Evolutionary conservation across 768 basidiomycete genomes (phyloP), one percentile per base, ranked within the genome.

Genomic region (Cytidiella melzeri): DNA sequence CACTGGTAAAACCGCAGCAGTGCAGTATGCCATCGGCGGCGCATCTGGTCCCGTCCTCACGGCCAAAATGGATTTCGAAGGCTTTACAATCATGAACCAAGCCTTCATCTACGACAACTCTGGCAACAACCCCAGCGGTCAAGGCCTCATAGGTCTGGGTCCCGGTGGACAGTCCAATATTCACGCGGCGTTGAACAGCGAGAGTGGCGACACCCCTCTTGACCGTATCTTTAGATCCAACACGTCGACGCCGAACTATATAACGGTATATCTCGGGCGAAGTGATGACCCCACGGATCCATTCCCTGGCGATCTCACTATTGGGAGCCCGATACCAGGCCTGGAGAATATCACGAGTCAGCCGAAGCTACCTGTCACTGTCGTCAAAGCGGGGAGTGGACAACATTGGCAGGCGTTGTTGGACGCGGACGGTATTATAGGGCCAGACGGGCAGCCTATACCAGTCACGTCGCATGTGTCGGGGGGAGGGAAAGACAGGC

Each of bases 391-490:
- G 41, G 43, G 56, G 30, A 19, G 26, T 7, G 55, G 57, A 18
- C 64, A 65, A 50, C 67, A 68, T 50, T 69, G 66, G 64, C 62
- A 64, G 53, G 58, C 56, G 6, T 52, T 62, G 36, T 21, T 64
- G 43, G 66, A 67, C 54, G 51, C 50, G 50, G 53, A 66, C 45
- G 64, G 62, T 12, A 64, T 67, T 40, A 57, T 67, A n/a, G 68
- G 68, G 9, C 67, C 68, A 12, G 67, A 69, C 37, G 66, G 64
- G 3, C 37, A 61, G 27, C 51, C 59, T 5, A 57, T 69, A 19
- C 54, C 53, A 4, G 48, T 61, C 19, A 45, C 55, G 15, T 61
- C 61, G 5, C 27, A 41, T 7, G 59, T 61, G 13, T 44, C 50
- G 40, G 43, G 48, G 34, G 52, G 55, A 19, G 45, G 38, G 25